phyloP scores from a whole-genome alignment of 345 rosid species.

The Crucihimalaya himalaica region DNA sequence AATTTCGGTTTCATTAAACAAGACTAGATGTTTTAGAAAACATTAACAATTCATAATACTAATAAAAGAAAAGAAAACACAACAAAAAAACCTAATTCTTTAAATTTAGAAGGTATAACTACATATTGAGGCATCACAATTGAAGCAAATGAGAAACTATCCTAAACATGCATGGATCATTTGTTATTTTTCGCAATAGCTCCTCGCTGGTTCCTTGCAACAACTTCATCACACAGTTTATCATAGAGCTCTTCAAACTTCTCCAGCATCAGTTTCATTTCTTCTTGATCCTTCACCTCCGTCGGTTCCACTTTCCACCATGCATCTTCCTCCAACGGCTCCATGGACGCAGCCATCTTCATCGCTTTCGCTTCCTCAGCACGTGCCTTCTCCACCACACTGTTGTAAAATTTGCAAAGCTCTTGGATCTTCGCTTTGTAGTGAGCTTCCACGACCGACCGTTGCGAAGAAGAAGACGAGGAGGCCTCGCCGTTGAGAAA shows the following conservation, averaged over 20 bases:
- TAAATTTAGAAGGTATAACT: too few relatives aligned
- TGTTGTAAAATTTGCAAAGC: not conserved
- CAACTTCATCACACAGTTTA: not conserved
- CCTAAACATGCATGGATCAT: not conserved
- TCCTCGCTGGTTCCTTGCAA: not conserved
- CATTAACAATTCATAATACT: not conserved
- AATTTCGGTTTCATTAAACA: not conserved
- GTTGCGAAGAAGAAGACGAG: not conserved
- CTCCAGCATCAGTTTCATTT: not conserved
- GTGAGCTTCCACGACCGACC: constrained; percentile 8
- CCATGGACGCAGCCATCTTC: not conserved
- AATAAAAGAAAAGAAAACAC: not conserved
- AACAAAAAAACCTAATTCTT: not conserved
- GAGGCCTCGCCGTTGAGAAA: not conserved
- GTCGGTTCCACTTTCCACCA: constrained; percentile 14
- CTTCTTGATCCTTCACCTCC: not conserved
- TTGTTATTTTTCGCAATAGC: not conserved
- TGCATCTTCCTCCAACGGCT: not conserved
- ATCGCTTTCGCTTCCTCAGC: not conserved
- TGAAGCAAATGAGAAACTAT: not conserved
- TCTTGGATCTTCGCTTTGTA: not conserved
- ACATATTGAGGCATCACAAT: not conserved
- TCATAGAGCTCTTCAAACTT: constrained; percentile 8
- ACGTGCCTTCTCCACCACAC: not conserved
- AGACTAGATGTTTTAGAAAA: not conserved